A percentile compares a stretch with the other conserved stretches of the same genome.
Evolutionary conservation across 1,284 basidiomycete species (phyloP).

Genomic region (Pseudozyma sp.): DNA sequence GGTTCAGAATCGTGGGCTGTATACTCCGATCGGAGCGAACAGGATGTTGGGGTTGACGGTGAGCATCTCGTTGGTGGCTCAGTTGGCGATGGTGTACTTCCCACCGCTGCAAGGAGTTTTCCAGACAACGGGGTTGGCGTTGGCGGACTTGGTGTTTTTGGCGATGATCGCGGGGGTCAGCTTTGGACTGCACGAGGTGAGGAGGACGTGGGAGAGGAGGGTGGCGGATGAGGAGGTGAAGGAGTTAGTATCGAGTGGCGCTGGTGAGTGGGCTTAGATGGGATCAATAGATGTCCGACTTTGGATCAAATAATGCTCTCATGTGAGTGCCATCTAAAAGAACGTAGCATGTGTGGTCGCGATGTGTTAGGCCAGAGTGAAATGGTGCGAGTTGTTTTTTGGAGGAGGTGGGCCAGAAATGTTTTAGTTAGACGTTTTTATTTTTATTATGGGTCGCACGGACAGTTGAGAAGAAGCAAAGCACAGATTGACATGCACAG

Average conservation of each 20-base stretch:
- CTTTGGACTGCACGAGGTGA: constrained; percentile 81
- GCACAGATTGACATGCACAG: no score
- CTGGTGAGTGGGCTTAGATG: constrained; percentile 24
- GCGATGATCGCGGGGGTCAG: constrained; percentile 78
- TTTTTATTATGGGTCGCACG: constrained; percentile 6
- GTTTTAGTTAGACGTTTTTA: neutral
- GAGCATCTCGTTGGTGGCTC: constrained; percentile 82
- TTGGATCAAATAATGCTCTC: no score
- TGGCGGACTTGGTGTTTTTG: constrained; percentile 79
- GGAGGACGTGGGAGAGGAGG: constrained; percentile 78
- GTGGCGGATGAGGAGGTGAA: constrained; percentile 20
- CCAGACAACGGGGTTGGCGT: constrained; percentile 84
- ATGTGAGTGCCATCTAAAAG: no score
- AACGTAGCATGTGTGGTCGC: no score
- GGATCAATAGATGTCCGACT: neutral
- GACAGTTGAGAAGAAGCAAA: constrained; percentile 9
- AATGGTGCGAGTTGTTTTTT: no score
- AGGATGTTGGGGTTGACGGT: constrained; percentile 89
- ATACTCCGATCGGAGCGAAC: constrained; percentile 72
- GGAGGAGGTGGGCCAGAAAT: no score
- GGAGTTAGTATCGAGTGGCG: constrained; percentile 7
- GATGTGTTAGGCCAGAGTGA: no score
- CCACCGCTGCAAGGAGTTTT: constrained; percentile 90
- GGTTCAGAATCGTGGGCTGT: constrained; percentile 84
- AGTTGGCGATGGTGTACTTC: constrained; percentile 88